phyloP scores from a whole-genome alignment of 768 basidiomycete species.

The Podaxis sp. region DNA sequence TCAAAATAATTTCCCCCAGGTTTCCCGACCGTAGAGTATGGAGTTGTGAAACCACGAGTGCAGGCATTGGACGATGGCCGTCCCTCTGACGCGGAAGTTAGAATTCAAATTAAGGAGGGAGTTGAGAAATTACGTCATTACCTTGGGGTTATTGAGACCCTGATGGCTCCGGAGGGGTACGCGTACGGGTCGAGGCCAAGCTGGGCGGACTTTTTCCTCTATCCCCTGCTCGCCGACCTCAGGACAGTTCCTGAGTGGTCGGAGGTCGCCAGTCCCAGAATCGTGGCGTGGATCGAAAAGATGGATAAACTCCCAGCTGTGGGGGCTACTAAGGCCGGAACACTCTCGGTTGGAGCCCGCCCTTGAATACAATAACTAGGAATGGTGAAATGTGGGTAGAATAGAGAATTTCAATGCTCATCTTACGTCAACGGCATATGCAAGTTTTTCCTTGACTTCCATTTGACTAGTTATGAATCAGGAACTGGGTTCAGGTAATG shows the following conservation, averaged over 20 bases:
- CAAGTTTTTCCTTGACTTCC: not conserved
- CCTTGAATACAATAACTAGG: slow-evolving; percentile 16
- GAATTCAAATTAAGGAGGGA: slow-evolving; percentile 22
- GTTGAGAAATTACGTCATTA: slow-evolving; percentile 23
- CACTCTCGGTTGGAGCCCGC: slow-evolving; percentile 27
- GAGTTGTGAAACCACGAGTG: slow-evolving; percentile 32
- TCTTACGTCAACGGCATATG: not conserved
- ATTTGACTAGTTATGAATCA: not conserved
- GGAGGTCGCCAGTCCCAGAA: slow-evolving; percentile 18
- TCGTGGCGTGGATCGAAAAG: slow-evolving; percentile 24
- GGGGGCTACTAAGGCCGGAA: slow-evolving; percentile 26
- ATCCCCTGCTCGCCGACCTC: slow-evolving; percentile 30
- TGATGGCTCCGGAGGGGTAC: slow-evolving; percentile 26
- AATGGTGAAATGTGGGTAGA: not conserved
- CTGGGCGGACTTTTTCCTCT: slow-evolving; percentile 36
- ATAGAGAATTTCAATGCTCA: not conserved
- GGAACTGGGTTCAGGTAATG: not conserved
- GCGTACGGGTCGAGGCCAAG: slow-evolving; percentile 27
- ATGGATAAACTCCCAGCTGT: slow-evolving; percentile 30
- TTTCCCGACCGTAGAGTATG: slow-evolving; percentile 29
- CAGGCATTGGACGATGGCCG: slow-evolving; percentile 27
- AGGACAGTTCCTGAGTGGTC: slow-evolving; percentile 30
- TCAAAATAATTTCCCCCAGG: slow-evolving; percentile 18
- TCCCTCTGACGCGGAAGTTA: slow-evolving; percentile 21
- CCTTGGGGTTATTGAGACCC: slow-evolving; percentile 25